phyloP scores from a whole-genome alignment of 176 grass and related monocot genomes.

The Olyra latifolia region DNA sequence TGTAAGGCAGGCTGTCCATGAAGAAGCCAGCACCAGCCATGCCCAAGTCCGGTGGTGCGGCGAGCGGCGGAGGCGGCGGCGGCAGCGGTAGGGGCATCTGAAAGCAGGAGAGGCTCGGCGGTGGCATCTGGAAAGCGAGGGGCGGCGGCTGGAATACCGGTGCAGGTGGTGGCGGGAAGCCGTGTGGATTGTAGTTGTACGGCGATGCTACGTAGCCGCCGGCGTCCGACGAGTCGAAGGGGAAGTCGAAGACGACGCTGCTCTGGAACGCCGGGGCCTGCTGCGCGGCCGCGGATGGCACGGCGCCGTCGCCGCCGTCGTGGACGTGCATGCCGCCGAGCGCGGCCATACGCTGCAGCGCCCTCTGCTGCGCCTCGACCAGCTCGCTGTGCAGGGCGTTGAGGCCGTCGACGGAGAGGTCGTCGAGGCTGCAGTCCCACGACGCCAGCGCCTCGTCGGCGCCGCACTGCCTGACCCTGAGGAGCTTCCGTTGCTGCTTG shows the following conservation, averaged over 20 bases:
- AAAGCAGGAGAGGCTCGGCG: neutral
- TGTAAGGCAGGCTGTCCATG: no score
- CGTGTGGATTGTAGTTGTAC: neutral
- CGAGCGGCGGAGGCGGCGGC: no score
- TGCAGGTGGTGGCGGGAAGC: neutral
- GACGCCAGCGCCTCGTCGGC: neutral
- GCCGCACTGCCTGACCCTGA: slow-evolving; percentile 8
- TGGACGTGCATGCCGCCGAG: neutral
- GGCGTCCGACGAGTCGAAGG: neutral
- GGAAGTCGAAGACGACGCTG: slow-evolving; percentile 12
- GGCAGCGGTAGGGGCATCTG: neutral
- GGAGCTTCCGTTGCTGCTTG: slow-evolving; percentile 15
- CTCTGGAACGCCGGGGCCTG: neutral
- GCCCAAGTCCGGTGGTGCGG: no score
- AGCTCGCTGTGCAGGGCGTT: neutral
- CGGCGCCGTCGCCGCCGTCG: neutral
- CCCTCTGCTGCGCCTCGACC: neutral
- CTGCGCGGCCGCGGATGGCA: neutral
- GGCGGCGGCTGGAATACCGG: neutral
- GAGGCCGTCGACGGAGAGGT: neutral
- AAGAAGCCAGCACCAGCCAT: no score
- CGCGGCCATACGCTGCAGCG: neutral
- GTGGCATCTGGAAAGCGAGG: slow-evolving; percentile 7
- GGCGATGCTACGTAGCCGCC: neutral
- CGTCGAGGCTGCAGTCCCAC: neutral